Evolutionary conservation across 2,329 filamentous ascomycete genomes (phyloP).

Genomic region (Fonsecaea multimorphosa): DNA sequence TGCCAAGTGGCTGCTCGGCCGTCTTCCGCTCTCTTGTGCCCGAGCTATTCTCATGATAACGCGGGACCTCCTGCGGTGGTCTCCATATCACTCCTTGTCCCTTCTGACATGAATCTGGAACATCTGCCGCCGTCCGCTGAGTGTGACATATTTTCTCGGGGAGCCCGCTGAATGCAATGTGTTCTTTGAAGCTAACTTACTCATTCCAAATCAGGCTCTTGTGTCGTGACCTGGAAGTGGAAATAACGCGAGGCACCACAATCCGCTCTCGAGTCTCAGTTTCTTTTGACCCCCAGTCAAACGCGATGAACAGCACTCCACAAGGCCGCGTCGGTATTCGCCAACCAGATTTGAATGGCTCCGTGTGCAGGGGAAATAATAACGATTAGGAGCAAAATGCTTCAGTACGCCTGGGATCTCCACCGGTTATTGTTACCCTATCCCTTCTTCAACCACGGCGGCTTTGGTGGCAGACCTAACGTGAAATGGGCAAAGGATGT

Average conservation of each 20-base stretch:
- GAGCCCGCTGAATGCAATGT: not conserved
- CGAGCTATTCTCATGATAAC: not conserved
- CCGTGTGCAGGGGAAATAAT: not conserved
- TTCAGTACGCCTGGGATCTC: not conserved
- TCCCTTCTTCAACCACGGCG: not conserved
- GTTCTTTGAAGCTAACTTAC: not conserved
- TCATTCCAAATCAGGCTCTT: not conserved
- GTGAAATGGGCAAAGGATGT: not conserved
- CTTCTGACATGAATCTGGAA: not conserved
- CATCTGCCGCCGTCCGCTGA: not conserved
- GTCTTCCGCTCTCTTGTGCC: not conserved
- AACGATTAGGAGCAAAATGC: not conserved
- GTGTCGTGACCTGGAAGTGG: not conserved
- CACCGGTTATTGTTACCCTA: not conserved
- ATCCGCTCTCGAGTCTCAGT: not conserved
- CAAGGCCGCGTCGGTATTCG: not conserved
- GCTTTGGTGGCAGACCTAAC: not conserved
- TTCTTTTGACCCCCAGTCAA: not conserved
- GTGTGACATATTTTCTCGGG: conserved; percentile 2
- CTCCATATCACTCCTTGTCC: not conserved
- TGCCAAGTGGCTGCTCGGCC: not conserved
- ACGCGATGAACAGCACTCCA: not conserved
- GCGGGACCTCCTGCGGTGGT: not conserved
- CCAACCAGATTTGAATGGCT: not conserved
- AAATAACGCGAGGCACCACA: not conserved